Evolutionary conservation across 1,284 basidiomycete species (phyloP), one percentile per base, ranked within the genome.

Genomic region (Sanghuangporus weigelae): DNA sequence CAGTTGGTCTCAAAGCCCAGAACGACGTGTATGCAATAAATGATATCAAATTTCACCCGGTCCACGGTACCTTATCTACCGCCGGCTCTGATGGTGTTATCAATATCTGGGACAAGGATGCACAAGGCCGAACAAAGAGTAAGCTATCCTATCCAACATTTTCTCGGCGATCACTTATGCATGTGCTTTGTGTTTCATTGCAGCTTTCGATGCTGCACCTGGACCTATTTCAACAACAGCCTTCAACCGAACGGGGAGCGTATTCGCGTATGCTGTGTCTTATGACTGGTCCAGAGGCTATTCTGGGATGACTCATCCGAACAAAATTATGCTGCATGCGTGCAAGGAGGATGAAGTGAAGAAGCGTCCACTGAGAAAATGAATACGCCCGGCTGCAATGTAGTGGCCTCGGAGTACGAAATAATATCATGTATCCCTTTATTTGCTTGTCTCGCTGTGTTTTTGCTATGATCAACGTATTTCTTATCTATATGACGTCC

Each of bases 221-320:
- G 84, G 87, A 53, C 86, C 91, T 14, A 84, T 94, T 71, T 74
- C 87, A 57, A 83, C 89, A 7, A 87, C 87, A 2, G 80, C 87
- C 1, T 96, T 96, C 83, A 96, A 92, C 77, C 87, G 88, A 66
- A 89, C 84, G 39, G 92, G 93, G 35, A 86, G 81, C 19, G 92
- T 96, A 67, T 90, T 96, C 72, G 95, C 95, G 0, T 97, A 96
- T 69, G 87, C 92, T 0, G 74, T 95, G 19, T 92, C 92, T 3
- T 95, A 95, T 70, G 93, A 96, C 73, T 95, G 93, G 93, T 90
- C 80, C 69, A 96, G 87, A 72, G 95, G 95, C 3, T 91, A 95
- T 74, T 84, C 85, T 10, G 93, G 93, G 19, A 94, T 92, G 80
- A 89, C 84, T 14, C 86, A 89, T 70, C 84, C 86, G 16, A 95